These are phyloP conservation scores for Solanum hybrid DNA, from an alignment of 305 asterid species.

Conservation along the genomic window DNA sequence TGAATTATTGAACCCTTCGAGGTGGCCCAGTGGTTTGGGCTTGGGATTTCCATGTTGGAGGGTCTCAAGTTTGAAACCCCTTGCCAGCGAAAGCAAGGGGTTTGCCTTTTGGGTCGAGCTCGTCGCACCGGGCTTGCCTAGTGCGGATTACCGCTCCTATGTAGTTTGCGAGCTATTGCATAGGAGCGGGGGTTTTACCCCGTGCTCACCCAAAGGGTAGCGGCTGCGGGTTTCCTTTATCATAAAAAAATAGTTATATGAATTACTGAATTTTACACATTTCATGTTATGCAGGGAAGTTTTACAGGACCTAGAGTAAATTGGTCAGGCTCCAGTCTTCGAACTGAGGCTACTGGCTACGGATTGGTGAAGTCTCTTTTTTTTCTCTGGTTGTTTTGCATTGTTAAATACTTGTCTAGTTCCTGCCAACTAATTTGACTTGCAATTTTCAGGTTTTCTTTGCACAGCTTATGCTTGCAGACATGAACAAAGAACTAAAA, in stretches of 20 bases:
- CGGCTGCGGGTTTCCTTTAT: background rate
- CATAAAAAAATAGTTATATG: background rate
- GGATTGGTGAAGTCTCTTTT: conserved; percentile 64
- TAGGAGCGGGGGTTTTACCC: background rate
- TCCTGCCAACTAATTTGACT: conserved; percentile 15
- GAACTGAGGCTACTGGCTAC: conserved; percentile 98
- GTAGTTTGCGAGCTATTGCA: background rate
- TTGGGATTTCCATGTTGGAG: background rate
- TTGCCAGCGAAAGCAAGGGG: background rate
- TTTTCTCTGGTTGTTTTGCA: background rate
- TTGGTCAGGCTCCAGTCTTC: conserved; percentile 96
- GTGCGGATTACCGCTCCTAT: background rate
- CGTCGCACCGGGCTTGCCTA: background rate
- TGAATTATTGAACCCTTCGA: background rate
- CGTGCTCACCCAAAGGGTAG: background rate
- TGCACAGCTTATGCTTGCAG: conserved; percentile 94
- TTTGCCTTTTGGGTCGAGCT: background rate
- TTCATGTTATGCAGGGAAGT: conserved; percentile 61
- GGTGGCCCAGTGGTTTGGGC: background rate
- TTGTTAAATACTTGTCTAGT: background rate
- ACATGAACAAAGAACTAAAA: conserved; percentile 94
- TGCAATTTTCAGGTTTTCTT: conserved; percentile 68
- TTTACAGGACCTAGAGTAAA: conserved; percentile 93
- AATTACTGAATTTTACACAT: background rate
- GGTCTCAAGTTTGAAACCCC: background rate